Percentiles rank a stretch among this genome's conserved stretches.
phyloP scores from a whole-genome alignment of 331 rosid genomes.

The Spiraea crenata region DNA sequence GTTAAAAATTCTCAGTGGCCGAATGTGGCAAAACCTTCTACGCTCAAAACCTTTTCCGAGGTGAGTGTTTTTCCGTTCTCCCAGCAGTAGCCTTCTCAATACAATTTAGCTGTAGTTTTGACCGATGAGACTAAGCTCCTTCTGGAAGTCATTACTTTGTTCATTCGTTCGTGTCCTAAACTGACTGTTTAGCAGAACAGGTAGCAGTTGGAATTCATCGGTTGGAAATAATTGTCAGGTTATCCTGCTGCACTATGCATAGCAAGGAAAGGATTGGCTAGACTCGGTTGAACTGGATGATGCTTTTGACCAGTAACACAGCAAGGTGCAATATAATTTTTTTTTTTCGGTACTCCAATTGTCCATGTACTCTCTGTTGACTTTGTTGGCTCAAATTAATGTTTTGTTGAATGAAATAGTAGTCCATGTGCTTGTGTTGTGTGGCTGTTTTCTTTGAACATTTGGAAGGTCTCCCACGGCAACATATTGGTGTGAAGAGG shows the following conservation, averaged over 20 bases:
- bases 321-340: slow-evolving; percentile 25
- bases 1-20: slow-evolving; percentile 20
- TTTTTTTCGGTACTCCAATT: neutral
- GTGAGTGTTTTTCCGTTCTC: slow-evolving; percentile 17
- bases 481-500: too few relatives aligned
- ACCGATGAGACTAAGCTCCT: neutral
- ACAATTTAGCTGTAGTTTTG: neutral
- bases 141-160: neutral
- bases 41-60: neutral
- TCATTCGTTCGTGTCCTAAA: neutral
- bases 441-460: too few relatives aligned
- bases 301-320: neutral
- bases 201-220: slow-evolving; percentile 10
- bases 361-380: too few relatives aligned
- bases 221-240: neutral
- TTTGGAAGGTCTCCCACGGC: too few relatives aligned
- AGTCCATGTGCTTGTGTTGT: too few relatives aligned
- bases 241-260: neutral
- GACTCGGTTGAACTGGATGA: slow-evolving; percentile 1
- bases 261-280: slow-evolving; percentile 13
- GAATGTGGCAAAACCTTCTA: slow-evolving; percentile 6
- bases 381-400: too few relatives aligned
- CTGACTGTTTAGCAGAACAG: neutral
- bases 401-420: too few relatives aligned
- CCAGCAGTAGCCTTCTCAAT: neutral